Evolutionary conservation across 306 rosid species (phyloP).

Genomic region (Carpinus viminea): DNA sequence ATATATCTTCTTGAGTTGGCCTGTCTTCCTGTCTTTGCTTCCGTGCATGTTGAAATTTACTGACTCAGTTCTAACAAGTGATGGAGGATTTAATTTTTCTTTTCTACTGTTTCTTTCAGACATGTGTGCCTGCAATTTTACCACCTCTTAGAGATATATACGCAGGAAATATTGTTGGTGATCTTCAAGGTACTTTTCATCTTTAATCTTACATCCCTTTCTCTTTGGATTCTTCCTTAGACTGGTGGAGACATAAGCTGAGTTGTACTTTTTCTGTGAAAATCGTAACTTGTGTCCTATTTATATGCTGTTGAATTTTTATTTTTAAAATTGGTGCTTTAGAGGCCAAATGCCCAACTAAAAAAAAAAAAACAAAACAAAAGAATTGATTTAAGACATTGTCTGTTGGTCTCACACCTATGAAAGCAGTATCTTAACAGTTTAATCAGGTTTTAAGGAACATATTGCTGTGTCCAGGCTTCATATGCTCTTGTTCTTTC

Average conservation of each 20-base stretch:
- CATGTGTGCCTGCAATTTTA: constrained; percentile 82
- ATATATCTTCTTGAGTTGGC: neutral
- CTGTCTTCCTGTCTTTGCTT: neutral
- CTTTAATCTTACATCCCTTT: constrained; percentile 22
- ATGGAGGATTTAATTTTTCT: constrained; percentile 9
- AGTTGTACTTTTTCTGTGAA: neutral
- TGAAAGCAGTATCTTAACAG: neutral
- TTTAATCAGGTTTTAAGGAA: neutral
- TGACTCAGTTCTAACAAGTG: neutral
- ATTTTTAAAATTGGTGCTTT: neutral
- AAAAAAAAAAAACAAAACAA: too few species aligned
- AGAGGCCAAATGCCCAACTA: neutral
- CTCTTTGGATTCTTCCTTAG: constrained; percentile 8
- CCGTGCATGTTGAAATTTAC: neutral
- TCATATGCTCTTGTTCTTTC: neutral
- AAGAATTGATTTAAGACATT: neutral
- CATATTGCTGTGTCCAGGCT: neutral
- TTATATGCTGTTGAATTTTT: neutral
- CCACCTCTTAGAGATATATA: constrained; percentile 89
- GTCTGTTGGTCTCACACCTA: neutral
- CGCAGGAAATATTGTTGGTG: constrained; percentile 66
- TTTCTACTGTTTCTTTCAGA: constrained; percentile 52
- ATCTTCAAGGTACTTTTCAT: constrained; percentile 71
- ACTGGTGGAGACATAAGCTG: neutral
- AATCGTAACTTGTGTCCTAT: neutral